Evolutionary conservation across 352 stramenopile genomes (phyloP).

Genomic region (Aphanomyces stellatus): DNA sequence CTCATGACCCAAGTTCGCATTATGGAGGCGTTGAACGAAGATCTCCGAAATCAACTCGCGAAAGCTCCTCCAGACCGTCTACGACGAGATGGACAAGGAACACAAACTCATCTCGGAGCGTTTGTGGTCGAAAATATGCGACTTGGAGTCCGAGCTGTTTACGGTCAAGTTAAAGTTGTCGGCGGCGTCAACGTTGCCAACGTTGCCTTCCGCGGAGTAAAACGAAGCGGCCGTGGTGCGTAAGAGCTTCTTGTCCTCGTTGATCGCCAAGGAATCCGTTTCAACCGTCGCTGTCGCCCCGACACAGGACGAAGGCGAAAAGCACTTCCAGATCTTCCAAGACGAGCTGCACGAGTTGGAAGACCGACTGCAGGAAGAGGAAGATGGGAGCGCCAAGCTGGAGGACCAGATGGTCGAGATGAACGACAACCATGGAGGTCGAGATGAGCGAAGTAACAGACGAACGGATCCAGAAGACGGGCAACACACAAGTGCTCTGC

Average conservation of each 20-base stretch:
- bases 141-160: conserved; percentile 79
- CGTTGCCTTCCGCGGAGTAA: neutral
- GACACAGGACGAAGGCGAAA: conserved; percentile 14
- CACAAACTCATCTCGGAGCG: conserved; percentile 69
- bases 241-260: neutral
- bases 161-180: conserved; percentile 24
- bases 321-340: conserved; percentile 20
- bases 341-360: conserved; percentile 58
- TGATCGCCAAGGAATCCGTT: neutral
- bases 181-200: no score
- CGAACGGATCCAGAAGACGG: conserved; percentile 74
- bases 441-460: conserved; percentile 73
- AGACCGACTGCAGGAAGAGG: conserved; percentile 52
- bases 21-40: conserved; percentile 62
- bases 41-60: conserved; percentile 75
- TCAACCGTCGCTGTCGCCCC: neutral
- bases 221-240: neutral
- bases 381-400: conserved; percentile 37
- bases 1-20: conserved; percentile 82
- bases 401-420: conserved; percentile 51
- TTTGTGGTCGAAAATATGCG: conserved; percentile 77
- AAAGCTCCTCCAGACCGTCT: conserved; percentile 70
- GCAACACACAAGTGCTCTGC: conserved; percentile 93
- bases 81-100: conserved; percentile 72
- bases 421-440: conserved; percentile 52